These are phyloP conservation scores for Ophiostoma himal-ulmi DNA, from an alignment of 2,329 filamentous ascomycete species.

Conservation along the genomic window DNA sequence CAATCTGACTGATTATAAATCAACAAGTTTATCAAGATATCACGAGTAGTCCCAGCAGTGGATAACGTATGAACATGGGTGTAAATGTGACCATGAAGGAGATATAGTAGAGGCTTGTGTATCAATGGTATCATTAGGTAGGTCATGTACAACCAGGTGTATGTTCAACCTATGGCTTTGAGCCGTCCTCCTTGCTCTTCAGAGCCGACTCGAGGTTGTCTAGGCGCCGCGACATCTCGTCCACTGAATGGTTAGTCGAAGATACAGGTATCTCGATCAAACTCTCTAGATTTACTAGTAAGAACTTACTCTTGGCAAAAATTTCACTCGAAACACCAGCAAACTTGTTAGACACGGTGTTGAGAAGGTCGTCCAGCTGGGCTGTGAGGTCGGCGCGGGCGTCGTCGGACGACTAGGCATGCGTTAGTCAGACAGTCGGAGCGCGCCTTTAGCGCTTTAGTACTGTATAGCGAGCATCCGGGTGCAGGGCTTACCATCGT, in stretches of 20 bases:
- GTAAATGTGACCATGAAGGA: neutral
- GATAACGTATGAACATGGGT: neutral
- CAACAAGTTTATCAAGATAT: too few species aligned
- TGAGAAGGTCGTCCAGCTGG: conserved; percentile 80
- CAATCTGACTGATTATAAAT: neutral
- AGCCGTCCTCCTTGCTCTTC: conserved; percentile 43
- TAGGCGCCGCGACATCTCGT: conserved; percentile 82
- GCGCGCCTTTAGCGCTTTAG: neutral
- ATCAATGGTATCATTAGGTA: neutral
- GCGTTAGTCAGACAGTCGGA: neutral
- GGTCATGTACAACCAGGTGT: neutral
- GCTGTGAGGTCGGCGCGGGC: conserved; percentile 61
- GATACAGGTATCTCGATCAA: neutral
- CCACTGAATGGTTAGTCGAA: conserved; percentile 54
- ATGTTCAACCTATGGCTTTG: conserved; percentile 22
- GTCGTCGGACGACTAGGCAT: conserved; percentile 40
- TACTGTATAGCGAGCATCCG: neutral
- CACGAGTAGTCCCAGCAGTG: neutral
- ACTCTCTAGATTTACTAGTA: neutral
- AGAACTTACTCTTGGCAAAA: conserved; percentile 73
- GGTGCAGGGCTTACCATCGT: conserved; percentile 31
- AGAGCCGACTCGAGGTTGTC: conserved; percentile 76
- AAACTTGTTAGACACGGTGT: conserved; percentile 80
- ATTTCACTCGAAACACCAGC: conserved; percentile 78
- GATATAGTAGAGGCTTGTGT: neutral